phyloP scores from a whole-genome alignment of 177 flowering plant species.

The Telopea speciosissima region DNA sequence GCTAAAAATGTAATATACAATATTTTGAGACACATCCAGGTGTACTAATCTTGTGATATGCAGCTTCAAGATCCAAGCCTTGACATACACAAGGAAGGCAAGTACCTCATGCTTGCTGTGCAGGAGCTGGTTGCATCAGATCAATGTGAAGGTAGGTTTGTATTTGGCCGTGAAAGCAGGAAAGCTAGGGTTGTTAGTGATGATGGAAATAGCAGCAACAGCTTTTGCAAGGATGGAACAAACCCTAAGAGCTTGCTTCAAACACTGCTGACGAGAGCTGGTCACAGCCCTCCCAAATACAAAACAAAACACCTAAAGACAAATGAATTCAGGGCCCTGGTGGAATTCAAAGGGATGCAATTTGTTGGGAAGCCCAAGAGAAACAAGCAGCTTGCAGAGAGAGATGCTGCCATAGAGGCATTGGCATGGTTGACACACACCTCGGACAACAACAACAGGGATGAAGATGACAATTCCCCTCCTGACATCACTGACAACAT shows the following conservation, averaged over 20 bases:
- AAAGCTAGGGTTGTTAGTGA: slow-evolving; percentile 40
- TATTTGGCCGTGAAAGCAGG: slow-evolving; percentile 81
- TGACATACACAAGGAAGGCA: slow-evolving; percentile 89
- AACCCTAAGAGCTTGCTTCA: slow-evolving; percentile 94
- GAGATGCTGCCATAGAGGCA: slow-evolving; percentile 95
- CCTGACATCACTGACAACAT: slow-evolving; percentile 86
- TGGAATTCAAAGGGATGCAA: slow-evolving; percentile 97
- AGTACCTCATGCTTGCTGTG: slow-evolving; percentile 86
- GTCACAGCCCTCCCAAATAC: slow-evolving; percentile 95
- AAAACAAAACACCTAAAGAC: slow-evolving; percentile 92
- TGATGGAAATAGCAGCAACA: slow-evolving; percentile 18
- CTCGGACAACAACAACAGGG: slow-evolving; percentile 39
- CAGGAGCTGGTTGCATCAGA: slow-evolving; percentile 91
- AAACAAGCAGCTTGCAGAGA: slow-evolving; percentile 90
- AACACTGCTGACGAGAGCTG: slow-evolving; percentile 91
- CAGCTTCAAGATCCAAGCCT: slow-evolving; percentile 81
- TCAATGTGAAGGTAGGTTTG: slow-evolving; percentile 94
- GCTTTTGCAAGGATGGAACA: slow-evolving; percentile 64
- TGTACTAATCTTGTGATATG: slow-evolving; percentile 11
- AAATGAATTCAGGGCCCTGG: slow-evolving; percentile 86
- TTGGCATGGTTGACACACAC: slow-evolving; percentile 96
- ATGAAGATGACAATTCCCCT: slow-evolving; percentile 43
- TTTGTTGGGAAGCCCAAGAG: slow-evolving; percentile 93
- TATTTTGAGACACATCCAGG: neutral
- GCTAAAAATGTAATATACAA: neutral